Conservation (phyloP, 2,329 filamentous ascomycete species). For the Phialophora tarda region DNA sequence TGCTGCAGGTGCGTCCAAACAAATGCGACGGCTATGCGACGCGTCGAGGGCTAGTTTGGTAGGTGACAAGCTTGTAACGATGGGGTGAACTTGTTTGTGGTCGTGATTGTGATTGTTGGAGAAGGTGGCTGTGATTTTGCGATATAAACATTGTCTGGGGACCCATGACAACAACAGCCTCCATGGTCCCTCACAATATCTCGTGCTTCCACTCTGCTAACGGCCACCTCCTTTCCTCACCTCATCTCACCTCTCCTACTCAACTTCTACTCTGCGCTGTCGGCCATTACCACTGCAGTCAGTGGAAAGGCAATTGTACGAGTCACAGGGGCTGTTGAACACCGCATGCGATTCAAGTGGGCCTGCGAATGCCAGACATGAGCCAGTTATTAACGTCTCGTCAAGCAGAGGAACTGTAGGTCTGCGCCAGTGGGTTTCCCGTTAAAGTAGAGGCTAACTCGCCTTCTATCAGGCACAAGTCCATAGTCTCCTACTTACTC, state of each 20-base stretch:
- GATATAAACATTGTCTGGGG: slow-evolving; percentile 24
- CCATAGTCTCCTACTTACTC: slow-evolving; percentile 85
- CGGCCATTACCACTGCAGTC: background rate
- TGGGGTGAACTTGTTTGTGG: background rate
- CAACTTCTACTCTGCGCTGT: background rate
- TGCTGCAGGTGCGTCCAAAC: slow-evolving; percentile 1
- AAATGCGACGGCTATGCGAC: slow-evolving; percentile 6
- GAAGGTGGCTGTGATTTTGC: background rate
- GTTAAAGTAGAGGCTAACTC: slow-evolving; percentile 16
- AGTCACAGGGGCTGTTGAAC: background rate
- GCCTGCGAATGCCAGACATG: slow-evolving; percentile 55
- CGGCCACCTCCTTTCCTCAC: background rate
- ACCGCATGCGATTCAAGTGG: slow-evolving; percentile 28
- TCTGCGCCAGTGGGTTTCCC: slow-evolving; percentile 24
- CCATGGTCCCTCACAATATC: background rate
- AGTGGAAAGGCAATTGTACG: background rate
- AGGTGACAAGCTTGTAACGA: background rate
- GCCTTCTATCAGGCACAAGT: slow-evolving; percentile 73
- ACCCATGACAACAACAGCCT: slow-evolving; percentile 17
- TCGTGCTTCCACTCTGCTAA: background rate
- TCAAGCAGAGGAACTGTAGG: slow-evolving; percentile 88
- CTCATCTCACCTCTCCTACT: background rate
- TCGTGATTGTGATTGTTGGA: background rate
- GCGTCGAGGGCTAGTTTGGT: background rate
- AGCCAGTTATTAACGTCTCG: slow-evolving; percentile 75